Evolutionary conservation across 202 grass and related monocot species (phyloP), one percentile per base, ranked within the genome.

Genomic region (Elaeis oleifera): DNA sequence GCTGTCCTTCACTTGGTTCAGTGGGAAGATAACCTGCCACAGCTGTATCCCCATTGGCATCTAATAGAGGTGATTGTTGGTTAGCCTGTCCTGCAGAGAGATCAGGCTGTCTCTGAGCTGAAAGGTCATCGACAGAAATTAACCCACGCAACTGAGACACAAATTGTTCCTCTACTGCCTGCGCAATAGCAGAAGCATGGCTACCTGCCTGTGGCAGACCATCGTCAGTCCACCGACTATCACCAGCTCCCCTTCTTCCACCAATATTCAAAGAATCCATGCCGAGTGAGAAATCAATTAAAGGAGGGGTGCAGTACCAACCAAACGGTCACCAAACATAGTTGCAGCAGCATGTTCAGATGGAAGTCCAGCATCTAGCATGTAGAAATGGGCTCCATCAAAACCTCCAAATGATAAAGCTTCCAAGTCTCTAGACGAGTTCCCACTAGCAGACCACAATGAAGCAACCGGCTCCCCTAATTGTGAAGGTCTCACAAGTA

Each of bases 201-300:
- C 73, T 84, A 67, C 79, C 65, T 53, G 74, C 64, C 64, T 86
- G 88, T 79, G 77, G 77, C 61, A 81, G 88, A 52, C 80, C 77
- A 87, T 87, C 74, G 29, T 87, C 80, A 79, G 68, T 77, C 88
- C 88, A 92, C 19, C 81, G 68, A 75, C 64, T 87, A 78, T 84
- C 88, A 59, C 77, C 88, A 76, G 71, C 29, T n/a, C 77, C 80
- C 55, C 74, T 71, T 74, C 83, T 87, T 65, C 61, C 73, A 51
- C 67, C 56, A 68, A 84, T 79, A 83, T 67, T 70, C 63, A 78
- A 72, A 26, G 83, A 87, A 16, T 87, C 83, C 83, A 76, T 81
- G 53, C 83, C 88, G 53, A 81, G 63, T 70, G 88, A 84, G 61
- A 87, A 87, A 84, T 86, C 78, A 54, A 91, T 77, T 53, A 91